Evolutionary conservation across 371 early-diverging fungal genomes (phyloP).

Genomic region (Blastocladiella emersonii): DNA sequence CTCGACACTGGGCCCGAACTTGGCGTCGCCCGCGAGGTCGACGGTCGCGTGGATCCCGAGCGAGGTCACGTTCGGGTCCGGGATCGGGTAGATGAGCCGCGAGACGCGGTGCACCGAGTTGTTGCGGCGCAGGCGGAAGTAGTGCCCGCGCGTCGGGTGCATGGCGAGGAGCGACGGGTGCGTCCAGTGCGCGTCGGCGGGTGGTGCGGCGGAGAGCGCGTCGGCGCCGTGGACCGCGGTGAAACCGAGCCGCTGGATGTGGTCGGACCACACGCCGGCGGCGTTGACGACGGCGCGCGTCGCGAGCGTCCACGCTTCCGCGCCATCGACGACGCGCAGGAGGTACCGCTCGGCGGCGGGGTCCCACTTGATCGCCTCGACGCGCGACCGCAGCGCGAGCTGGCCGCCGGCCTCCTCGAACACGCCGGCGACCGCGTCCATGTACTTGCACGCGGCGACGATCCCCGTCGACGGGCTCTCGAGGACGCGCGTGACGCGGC

Average conservation of each 20-base stretch:
- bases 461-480: slow-evolving; percentile 57
- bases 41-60: slow-evolving; percentile 74
- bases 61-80: slow-evolving; percentile 50
- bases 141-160: slow-evolving; percentile 35
- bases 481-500: slow-evolving; percentile 40
- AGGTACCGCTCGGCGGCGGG: slow-evolving; percentile 21
- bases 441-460: slow-evolving; percentile 52
- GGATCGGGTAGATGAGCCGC: slow-evolving; percentile 73
- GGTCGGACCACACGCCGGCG: slow-evolving; percentile 60
- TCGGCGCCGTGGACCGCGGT: background rate
- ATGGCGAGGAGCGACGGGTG: background rate
- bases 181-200: no score
- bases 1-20: slow-evolving; percentile 71
- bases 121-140: slow-evolving; percentile 37
- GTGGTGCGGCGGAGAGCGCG: no score
- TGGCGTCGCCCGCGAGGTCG: slow-evolving; percentile 56
- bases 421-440: slow-evolving; percentile 41
- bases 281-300: slow-evolving; percentile 57
- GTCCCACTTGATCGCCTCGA: slow-evolving; percentile 23
- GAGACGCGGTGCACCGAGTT: slow-evolving; percentile 23
- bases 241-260: slow-evolving; percentile 14
- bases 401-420: slow-evolving; percentile 30
- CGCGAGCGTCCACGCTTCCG: slow-evolving; percentile 23
- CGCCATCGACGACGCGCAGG: slow-evolving; percentile 22
- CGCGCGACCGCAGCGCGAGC: slow-evolving; percentile 34